Evolutionary conservation across 495 filamentous ascomycete genomes (phyloP).

Genomic region (Aspergillus ostianus): DNA sequence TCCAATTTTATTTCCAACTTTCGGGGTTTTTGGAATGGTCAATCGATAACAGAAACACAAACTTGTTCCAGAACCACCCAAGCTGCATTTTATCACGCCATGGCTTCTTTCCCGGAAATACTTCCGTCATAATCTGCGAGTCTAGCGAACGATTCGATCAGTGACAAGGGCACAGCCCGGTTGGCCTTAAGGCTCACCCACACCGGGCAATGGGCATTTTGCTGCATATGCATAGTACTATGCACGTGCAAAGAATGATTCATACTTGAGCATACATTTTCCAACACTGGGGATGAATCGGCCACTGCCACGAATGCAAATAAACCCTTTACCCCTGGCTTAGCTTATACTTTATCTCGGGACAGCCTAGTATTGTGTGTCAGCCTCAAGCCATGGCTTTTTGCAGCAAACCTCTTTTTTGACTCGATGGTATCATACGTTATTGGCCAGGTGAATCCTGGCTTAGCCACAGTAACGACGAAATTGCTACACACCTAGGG

Average conservation of each 20-base stretch:
- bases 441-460: background rate
- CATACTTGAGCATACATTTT: background rate
- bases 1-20: background rate
- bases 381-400: background rate
- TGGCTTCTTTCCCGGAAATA: background rate
- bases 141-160: background rate
- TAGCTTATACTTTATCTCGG: background rate
- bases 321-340: background rate
- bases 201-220: background rate
- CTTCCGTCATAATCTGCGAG: background rate
- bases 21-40: background rate
- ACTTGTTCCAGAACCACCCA: background rate
- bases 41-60: background rate
- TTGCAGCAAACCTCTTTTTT: background rate
- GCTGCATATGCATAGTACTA: background rate
- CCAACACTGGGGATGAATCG: background rate
- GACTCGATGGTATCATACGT: background rate
- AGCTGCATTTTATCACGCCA: too few relatives aligned
- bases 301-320: background rate
- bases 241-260: background rate
- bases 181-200: background rate
- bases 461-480: background rate
- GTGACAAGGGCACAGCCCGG: background rate
- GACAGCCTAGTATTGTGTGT: background rate
- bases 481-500: background rate